Base-by-base conservation (phyloP, 148 eudicot genomes). In the Vaccinium corymbosum region DNA sequence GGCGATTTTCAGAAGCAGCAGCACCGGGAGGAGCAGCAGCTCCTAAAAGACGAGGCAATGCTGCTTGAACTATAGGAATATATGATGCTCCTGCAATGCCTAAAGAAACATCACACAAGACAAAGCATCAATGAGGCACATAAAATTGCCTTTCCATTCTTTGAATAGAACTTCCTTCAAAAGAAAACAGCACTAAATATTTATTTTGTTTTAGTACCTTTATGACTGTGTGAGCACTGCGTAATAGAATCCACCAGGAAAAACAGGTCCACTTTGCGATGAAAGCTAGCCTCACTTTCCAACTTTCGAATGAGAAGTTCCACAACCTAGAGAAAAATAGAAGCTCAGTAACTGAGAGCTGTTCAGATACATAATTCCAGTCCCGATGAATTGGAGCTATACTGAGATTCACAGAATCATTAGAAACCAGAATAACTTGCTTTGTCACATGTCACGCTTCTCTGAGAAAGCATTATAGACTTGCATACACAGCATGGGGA, bases 211-310 rank as follows among this genome's bases (percentile, higher is more conserved):
- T 52, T 35, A 79, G 49, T 4, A 97, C 99, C 99, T 93, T 91
- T 97, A 78, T 94, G 97, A 85, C 89, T 86, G 86, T 94, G 99
- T 51, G 99, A 97, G 80, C 97, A 92, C 85, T 97, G 99, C 35
- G 99, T 97, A 72, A 97, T 94, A 51, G 99, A 97, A 83, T 97
- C 99, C 88, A 97, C 98, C 70, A 97, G 90, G 85, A 97, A 97
- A 85, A 97, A 94, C 17, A 97, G 89, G 89, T 97, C 99, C 86
- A 97, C 95, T 93, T 87, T 92, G 55, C 96, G 97, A 84, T 93
- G 98, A 66, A 92, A 86, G 73, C 90, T 94, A 49, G 91, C 86
- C 89, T 97, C 99, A 74, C 71, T 92, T 87, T 93, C 95, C 91
- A 97, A 86, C 87, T 97, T 97, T 82, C 88, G 88, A 51, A 91